A percentile compares a stretch with the other conserved stretches of the same genome.
Evolutionary conservation across 2,329 filamentous ascomycete genomes (phyloP).

Genomic region (Penicillium sp.): DNA sequence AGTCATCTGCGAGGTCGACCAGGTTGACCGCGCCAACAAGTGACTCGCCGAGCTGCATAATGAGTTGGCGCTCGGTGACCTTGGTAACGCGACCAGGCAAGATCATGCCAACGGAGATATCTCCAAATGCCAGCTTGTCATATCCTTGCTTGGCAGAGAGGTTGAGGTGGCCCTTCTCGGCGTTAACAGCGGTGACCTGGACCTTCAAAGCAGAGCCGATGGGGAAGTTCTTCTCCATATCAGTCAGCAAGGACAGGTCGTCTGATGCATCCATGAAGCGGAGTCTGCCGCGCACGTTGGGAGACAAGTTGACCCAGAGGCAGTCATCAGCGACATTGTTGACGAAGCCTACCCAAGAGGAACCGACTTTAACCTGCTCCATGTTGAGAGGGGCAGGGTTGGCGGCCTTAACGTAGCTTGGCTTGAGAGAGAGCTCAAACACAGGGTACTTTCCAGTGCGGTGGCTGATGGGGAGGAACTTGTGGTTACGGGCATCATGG

Average conservation of each 20-base stretch:
- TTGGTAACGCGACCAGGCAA: slow-evolving; percentile 82
- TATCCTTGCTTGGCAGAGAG: slow-evolving; percentile 71
- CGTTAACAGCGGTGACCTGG: slow-evolving; percentile 71
- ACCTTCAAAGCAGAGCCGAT: slow-evolving; percentile 84
- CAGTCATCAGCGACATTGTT: slow-evolving; percentile 81
- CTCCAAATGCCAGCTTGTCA: slow-evolving; percentile 64
- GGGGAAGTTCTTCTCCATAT: slow-evolving; percentile 78
- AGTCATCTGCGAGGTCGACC: slow-evolving; percentile 83
- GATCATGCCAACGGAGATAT: slow-evolving; percentile 74
- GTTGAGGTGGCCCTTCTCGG: slow-evolving; percentile 72
- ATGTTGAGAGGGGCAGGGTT: slow-evolving; percentile 66
- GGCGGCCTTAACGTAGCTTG: slow-evolving; percentile 52
- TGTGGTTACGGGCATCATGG: slow-evolving; percentile 85
- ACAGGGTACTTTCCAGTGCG: slow-evolving; percentile 73
- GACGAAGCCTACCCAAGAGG: slow-evolving; percentile 75
- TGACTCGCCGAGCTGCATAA: slow-evolving; percentile 79
- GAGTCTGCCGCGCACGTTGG: slow-evolving; percentile 81
- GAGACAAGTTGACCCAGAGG: slow-evolving; percentile 88
- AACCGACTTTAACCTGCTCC: slow-evolving; percentile 69
- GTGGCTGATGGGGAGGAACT: slow-evolving; percentile 88
- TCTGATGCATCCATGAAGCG: slow-evolving; percentile 81
- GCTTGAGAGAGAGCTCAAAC: slow-evolving; percentile 82
- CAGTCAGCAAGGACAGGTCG: slow-evolving; percentile 73
- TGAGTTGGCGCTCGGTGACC: slow-evolving; percentile 75
- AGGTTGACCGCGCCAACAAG: slow-evolving; percentile 78